Evolutionary conservation across 306 rosid species (phyloP), one percentile per base, ranked within the genome.

Genomic region (Quercus robur): DNA sequence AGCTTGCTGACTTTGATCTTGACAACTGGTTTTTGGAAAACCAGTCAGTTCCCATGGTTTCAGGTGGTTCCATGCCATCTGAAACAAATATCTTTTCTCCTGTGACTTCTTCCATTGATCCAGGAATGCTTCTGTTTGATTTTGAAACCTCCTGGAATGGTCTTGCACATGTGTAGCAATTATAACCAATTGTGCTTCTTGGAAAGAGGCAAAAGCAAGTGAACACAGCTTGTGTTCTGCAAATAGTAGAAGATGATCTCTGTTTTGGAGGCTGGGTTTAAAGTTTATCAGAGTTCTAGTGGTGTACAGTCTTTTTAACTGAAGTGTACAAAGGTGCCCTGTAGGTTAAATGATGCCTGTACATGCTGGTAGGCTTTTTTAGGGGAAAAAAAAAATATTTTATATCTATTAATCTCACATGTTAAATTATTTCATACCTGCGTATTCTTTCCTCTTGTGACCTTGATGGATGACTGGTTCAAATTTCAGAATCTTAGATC

Each of bases 11-110:
- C 10, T 13, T 9, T 4, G 85, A 70, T 49, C 46, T 88, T 17
- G 91, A 88, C 6, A 72, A 55, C 78, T 93, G 89, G 91, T 57
- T 84, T 62, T 28, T 82, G 30, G 89, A 84, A 4, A 52, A 77
- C 66, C 89, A 82, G 46, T 26, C 52, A 18, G 30, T 30, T 78
- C 82, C 85, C 0, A n/a, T 26, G 76, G 83, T 26, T 74, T 46
- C 81, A 33, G 90, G 86, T 76, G 86, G 44, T 57, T 51, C 81
- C 56, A 66, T 86, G 81, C 73, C 85, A 18, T 74, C 82, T 76
- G 87, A 82, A 20, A 58, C 77, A 20, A 78, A 82, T 67, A 54
- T 78, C 8, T 82, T 82, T 44, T 84, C 97, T 64, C 87, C 91
- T 3, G 90, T 85, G 70, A 76, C 83, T 41, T 4, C 70, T 61